Conservation (phyloP, 306 rosid genomes). For the Rubus parviflorus region DNA sequence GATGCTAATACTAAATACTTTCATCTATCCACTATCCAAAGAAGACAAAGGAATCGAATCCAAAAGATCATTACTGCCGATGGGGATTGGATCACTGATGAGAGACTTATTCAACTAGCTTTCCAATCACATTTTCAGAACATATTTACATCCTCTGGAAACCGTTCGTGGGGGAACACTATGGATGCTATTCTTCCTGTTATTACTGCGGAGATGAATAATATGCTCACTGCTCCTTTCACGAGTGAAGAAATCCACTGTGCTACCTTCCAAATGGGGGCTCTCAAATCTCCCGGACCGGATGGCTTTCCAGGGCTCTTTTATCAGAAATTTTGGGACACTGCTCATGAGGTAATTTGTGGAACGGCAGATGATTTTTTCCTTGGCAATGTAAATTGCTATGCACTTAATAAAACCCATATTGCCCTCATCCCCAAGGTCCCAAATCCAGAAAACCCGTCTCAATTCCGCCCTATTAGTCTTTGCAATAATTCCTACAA, state of each 20-base stretch:
- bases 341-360: not conserved
- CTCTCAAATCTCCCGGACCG: not conserved
- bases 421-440: not conserved
- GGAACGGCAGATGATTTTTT: not conserved
- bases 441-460: not conserved
- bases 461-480: not conserved
- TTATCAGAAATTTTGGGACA: not conserved
- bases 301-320: not conserved
- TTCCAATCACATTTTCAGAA: no score
- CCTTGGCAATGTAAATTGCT: accelerated
- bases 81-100: no score
- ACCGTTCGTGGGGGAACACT: no score
- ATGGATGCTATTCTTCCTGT: no score
- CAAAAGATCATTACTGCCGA: no score
- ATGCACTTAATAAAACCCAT: not conserved
- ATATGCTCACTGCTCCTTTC: not conserved
- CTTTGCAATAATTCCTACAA: no score
- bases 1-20: not conserved
- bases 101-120: no score
- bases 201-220: no score
- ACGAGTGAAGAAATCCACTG: not conserved
- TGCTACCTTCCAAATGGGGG: not conserved
- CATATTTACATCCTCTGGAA: no score
- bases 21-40: not conserved
- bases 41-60: not conserved